phyloP scores from a whole-genome alignment of 345 rosid genomes.

The Adansonia digitata region DNA sequence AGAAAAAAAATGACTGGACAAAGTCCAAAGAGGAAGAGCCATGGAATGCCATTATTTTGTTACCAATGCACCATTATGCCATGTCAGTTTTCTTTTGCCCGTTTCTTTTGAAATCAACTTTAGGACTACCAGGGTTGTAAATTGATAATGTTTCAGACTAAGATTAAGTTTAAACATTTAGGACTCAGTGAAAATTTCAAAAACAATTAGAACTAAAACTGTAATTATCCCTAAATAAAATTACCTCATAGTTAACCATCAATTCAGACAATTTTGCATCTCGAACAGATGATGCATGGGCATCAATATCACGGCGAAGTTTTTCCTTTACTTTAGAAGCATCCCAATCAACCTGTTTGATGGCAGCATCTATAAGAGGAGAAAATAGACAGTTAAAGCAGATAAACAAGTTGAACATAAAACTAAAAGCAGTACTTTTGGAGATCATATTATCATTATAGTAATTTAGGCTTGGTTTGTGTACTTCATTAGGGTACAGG shows the following conservation, averaged over 20 bases:
- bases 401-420: not conserved
- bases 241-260: slow-evolving; percentile 48
- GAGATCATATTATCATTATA: not conserved
- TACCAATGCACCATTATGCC: not conserved
- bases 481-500: not conserved
- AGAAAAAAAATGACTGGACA: not conserved
- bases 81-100: not conserved
- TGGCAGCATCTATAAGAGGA: slow-evolving; percentile 45
- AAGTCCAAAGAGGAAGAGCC: not conserved
- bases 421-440: not conserved
- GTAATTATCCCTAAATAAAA: not conserved
- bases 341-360: slow-evolving; percentile 59
- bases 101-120: not conserved
- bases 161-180: not conserved
- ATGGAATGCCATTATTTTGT: not conserved
- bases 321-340: slow-evolving; percentile 55
- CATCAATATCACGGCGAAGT: slow-evolving; percentile 53
- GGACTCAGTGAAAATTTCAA: not conserved
- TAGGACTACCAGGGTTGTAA: not conserved
- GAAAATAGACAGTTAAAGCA: slow-evolving; percentile 1
- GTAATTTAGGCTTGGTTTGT: not conserved
- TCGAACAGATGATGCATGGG: slow-evolving; percentile 39
- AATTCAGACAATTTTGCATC: slow-evolving; percentile 53
- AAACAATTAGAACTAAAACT: not conserved
- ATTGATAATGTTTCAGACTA: not conserved